phyloP scores from a whole-genome alignment of 2,329 filamentous ascomycete genomes.

The Fusarium armeniacum region DNA sequence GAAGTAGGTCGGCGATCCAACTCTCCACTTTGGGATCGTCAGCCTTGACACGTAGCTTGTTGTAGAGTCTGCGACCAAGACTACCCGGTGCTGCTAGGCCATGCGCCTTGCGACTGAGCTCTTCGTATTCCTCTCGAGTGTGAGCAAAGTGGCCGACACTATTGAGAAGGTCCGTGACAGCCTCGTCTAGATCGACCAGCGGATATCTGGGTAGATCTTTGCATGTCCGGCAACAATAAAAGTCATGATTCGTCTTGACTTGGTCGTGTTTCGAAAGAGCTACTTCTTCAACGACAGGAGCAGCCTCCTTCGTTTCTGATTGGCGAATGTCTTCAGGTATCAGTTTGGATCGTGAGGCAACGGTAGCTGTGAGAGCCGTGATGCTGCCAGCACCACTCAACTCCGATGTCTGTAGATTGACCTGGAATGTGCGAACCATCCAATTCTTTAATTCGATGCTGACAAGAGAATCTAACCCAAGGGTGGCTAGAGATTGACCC shows the following conservation, averaged over 20 bases:
- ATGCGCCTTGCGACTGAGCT: conserved; percentile 21
- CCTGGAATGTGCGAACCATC: conserved; percentile 26
- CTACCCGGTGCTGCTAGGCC: background rate
- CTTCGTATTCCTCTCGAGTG: conserved; percentile 6
- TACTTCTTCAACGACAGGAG: background rate
- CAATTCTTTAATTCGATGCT: conserved; percentile 24
- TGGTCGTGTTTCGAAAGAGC: background rate
- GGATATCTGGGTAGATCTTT: conserved; percentile 7
- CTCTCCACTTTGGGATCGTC: conserved; percentile 16
- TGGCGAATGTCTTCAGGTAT: background rate
- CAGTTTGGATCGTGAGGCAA: conserved; percentile 4
- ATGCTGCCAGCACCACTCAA: conserved; percentile 18
- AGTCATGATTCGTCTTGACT: background rate
- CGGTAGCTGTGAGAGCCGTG: conserved; percentile 6
- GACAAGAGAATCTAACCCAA: conserved; percentile 10
- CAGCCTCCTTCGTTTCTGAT: fast-evolving
- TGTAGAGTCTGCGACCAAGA: conserved; percentile 17
- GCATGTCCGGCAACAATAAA: conserved; percentile 18
- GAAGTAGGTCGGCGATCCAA: conserved; percentile 16
- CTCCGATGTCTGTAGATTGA: conserved; percentile 16
- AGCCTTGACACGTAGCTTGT: conserved; percentile 4
- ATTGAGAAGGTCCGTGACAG: conserved; percentile 6
- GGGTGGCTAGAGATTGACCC: conserved; percentile 4
- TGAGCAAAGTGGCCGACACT: conserved; percentile 14
- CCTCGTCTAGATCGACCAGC: conserved; percentile 15